Percentiles rank a stretch among this genome's conserved stretches.
Conservation (phyloP, 2,329 filamentous ascomycete genomes). For the Pseudogymnoascus sp. region DNA sequence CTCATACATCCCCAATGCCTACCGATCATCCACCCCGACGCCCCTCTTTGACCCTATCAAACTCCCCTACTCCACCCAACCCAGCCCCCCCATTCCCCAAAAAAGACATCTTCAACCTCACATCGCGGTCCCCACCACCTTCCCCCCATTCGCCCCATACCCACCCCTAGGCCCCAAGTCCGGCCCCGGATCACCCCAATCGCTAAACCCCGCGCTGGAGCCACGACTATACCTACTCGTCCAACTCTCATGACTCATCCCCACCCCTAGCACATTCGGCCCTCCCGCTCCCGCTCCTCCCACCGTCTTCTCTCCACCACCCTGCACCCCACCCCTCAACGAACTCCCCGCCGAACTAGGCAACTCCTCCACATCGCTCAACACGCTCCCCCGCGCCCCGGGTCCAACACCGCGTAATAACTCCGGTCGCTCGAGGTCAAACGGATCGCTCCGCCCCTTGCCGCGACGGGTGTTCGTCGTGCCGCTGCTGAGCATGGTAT, state of each 20-base stretch:
- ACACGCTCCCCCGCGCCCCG: not conserved
- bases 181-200: conserved; percentile 47
- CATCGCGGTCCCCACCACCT: not conserved
- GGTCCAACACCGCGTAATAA: conserved; percentile 25
- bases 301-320: not conserved
- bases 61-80: not conserved
- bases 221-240: conserved; percentile 42
- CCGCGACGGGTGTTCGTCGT: conserved; percentile 39
- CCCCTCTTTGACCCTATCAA: not conserved
- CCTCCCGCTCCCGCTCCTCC: not conserved
- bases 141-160: not conserved
- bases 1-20: not conserved
- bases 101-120: not conserved
- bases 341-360: not conserved
- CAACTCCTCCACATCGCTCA: not conserved
- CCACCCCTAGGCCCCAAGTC: conserved; percentile 38
- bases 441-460: conserved; percentile 56
- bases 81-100: not conserved
- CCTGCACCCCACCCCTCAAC: not conserved
- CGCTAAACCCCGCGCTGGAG: conserved; percentile 27
- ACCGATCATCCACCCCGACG: not conserved
- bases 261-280: not conserved
- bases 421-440: conserved; percentile 52
- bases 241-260: conserved; percentile 20
- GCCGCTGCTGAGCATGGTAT: conserved; percentile 33